phyloP scores from a whole-genome alignment of 108 stramenopile species.

The Fragilaria radians region DNA sequence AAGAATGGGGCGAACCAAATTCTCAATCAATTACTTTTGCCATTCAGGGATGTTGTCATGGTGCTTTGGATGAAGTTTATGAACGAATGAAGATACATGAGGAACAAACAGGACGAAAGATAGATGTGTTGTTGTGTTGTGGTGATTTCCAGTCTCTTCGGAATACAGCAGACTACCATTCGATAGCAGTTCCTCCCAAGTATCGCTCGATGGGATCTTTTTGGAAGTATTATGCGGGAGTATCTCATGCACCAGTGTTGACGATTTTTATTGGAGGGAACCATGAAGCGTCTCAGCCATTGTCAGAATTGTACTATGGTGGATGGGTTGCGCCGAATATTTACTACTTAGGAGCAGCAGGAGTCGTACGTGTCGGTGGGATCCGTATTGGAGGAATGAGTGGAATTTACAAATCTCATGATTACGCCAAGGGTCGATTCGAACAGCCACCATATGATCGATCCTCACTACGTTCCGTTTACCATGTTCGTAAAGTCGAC shows the following conservation, averaged over 20 bases:
- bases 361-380: conserved; percentile 79
- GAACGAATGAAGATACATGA: conserved; percentile 53
- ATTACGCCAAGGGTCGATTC: conserved; percentile 67
- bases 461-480: conserved; percentile 73
- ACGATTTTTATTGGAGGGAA: conserved; percentile 98
- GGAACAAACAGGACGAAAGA: conserved; percentile 17
- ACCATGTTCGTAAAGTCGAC: conserved; percentile 89
- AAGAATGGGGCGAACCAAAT: not conserved
- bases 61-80: conserved; percentile 94
- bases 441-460: conserved; percentile 85
- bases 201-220: conserved; percentile 86
- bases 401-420: conserved; percentile 89
- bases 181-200: conserved; percentile 88
- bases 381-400: conserved; percentile 92
- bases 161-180: conserved; percentile 74
- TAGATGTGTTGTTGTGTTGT: conserved; percentile 95
- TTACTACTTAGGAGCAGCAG: conserved; percentile 93
- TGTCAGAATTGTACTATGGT: conserved; percentile 94
- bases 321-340: conserved; percentile 99
- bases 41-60: conserved; percentile 98
- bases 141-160: conserved; percentile 98
- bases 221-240: conserved; percentile 89
- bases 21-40: conserved; percentile 35
- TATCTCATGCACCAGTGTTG: conserved; percentile 75
- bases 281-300: conserved; percentile 94